Percentiles rank a stretch among this genome's conserved stretches.
These are phyloP conservation scores for Biscogniauxia mediterranea DNA, from an alignment of 2,329 filamentous ascomycete genomes.

Conservation along the genomic window DNA sequence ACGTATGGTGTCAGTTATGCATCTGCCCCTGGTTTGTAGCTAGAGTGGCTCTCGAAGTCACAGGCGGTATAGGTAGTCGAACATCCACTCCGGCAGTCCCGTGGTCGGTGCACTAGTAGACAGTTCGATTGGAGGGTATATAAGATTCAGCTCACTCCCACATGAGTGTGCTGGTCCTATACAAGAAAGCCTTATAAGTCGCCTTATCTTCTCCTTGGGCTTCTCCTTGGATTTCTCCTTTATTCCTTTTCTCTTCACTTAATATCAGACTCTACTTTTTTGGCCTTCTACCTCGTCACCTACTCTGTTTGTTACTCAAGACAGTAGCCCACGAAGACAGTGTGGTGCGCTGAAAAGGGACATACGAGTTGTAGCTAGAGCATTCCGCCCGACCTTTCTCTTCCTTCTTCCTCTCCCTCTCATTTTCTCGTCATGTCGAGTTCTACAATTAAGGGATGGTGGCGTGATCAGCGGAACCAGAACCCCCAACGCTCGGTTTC, in stretches of 20 bases:
- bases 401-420: neutral
- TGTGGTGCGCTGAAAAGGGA: neutral
- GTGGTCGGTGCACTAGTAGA: neutral
- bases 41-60: neutral
- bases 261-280: neutral
- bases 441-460: conserved; percentile 24
- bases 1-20: neutral
- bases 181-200: no score
- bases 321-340: neutral
- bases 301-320: neutral
- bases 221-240: no score
- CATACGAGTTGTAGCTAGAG: neutral
- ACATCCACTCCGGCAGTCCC: neutral
- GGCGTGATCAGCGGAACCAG: conserved; percentile 23
- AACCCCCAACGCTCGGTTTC: conserved; percentile 14
- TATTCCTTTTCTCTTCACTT: neutral
- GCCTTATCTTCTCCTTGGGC: no score
- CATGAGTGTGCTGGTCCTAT: no score
- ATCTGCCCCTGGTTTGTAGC: neutral
- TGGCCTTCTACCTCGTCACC: neutral
- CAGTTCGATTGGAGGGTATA: neutral
- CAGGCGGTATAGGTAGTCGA: neutral
- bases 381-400: neutral
- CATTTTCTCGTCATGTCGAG: conserved; percentile 15
- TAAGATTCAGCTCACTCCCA: neutral